Percentiles rank a stretch among this genome's conserved stretches.
Conservation (phyloP, 768 basidiomycete genomes). For the Pholiota conissans region DNA sequence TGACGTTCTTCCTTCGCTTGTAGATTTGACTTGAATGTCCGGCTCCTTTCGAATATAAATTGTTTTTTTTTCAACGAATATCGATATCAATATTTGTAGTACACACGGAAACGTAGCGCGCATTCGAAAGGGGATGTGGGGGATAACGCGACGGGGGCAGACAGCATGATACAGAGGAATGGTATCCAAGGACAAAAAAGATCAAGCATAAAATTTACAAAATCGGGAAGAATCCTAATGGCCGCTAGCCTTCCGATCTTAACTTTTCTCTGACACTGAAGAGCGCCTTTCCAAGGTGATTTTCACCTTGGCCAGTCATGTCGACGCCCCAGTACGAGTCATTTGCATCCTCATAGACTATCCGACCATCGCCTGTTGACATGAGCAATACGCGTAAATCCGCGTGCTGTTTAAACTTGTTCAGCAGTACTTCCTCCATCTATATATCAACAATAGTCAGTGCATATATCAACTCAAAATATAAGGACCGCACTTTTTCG, state of each 20-base stretch:
- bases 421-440: slow-evolving; percentile 69
- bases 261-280: slow-evolving; percentile 53
- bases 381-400: slow-evolving; percentile 55
- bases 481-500: slow-evolving; percentile 40
- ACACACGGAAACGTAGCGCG: not conserved
- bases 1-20: too few relatives aligned
- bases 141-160: too few relatives aligned
- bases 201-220: not conserved
- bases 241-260: slow-evolving; percentile 14
- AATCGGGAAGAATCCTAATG: not conserved
- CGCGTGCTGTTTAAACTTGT: slow-evolving; percentile 74
- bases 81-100: too few relatives aligned
- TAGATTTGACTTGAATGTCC: too few relatives aligned
- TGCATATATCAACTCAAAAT: not conserved
- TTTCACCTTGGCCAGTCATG: slow-evolving; percentile 41
- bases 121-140: too few relatives aligned
- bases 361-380: slow-evolving; percentile 45
- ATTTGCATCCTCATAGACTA: slow-evolving; percentile 53
- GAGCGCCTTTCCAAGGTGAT: slow-evolving; percentile 65
- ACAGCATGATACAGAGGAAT: too few relatives aligned
- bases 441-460: slow-evolving; percentile 24
- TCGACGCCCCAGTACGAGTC: slow-evolving; percentile 76
- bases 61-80: too few relatives aligned
- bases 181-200: too few relatives aligned
- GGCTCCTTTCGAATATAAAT: too few relatives aligned